A percentile compares a stretch with the other conserved stretches of the same genome.
Evolutionary conservation across 192 early-diverging fungal species (phyloP).

Genomic region (Backusella circina): DNA sequence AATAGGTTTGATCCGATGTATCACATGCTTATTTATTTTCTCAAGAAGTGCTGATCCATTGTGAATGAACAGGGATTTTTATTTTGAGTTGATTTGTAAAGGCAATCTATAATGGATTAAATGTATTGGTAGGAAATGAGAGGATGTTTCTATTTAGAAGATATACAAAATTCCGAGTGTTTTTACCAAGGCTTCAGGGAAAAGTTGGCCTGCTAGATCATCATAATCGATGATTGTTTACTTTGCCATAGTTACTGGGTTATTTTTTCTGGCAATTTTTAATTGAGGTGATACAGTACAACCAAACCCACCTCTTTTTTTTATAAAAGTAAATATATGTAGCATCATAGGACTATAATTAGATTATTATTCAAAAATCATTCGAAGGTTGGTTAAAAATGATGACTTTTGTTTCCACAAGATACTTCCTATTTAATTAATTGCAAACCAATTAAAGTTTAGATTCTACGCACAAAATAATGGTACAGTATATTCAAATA

Average conservation of each 20-base stretch:
- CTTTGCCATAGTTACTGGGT: neutral
- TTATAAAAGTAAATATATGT: neutral
- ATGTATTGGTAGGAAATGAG: neutral
- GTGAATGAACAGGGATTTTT: neutral
- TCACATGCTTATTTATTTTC: constrained; percentile 4
- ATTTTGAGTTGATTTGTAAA: neutral
- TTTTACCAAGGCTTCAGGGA: neutral
- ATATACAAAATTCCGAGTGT: neutral
- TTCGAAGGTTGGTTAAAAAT: neutral
- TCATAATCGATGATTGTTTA: neutral
- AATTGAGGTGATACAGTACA: neutral
- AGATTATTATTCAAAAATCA: neutral
- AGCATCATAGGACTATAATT: constrained; percentile 4
- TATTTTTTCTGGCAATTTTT: neutral
- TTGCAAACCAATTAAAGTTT: neutral
- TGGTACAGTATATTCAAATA: neutral
- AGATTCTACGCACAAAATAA: constrained; percentile 3
- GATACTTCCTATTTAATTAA: neutral
- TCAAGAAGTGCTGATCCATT: neutral
- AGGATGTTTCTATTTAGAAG: neutral
- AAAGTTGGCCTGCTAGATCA: neutral
- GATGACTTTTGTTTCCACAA: constrained; percentile 4
- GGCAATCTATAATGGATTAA: neutral
- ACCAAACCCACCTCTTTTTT: neutral
- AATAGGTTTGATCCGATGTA: constrained; percentile 1